These are phyloP conservation scores for Cryptosporidium andersoni DNA, from an alignment of 169 alveolate species.

Conservation along the genomic window DNA sequence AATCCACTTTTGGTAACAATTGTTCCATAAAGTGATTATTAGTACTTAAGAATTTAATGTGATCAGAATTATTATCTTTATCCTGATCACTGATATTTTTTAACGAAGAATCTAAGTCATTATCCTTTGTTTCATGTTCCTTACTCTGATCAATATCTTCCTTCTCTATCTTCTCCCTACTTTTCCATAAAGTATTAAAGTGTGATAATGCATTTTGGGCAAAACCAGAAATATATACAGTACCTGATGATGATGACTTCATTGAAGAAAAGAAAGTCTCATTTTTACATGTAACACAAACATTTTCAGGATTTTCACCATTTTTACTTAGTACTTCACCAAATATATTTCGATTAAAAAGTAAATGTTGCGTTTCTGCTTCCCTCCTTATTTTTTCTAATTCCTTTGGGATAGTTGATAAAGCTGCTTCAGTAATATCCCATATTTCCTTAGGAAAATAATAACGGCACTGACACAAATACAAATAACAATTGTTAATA, in stretches of 20 bases:
- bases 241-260: conserved; percentile 23
- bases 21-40: background rate
- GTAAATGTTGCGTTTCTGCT: conserved; percentile 63
- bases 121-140: background rate
- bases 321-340: conserved; percentile 53
- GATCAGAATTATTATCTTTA: background rate
- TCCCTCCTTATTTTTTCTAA: conserved; percentile 61
- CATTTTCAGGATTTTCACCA: background rate
- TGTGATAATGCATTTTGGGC: conserved; percentile 42
- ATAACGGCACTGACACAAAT: conserved; percentile 47
- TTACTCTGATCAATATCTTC: background rate
- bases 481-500: conserved; percentile 59
- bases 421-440: conserved; percentile 66
- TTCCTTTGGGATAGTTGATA: conserved; percentile 65
- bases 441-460: conserved; percentile 65
- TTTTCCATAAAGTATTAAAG: conserved; percentile 46
- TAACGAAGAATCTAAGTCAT: background rate
- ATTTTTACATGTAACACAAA: background rate
- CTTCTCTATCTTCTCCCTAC: background rate
- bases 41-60: background rate
- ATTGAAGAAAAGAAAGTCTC: conserved; percentile 12
- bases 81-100: background rate
- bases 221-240: conserved; percentile 35
- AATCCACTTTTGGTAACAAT: background rate
- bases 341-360: conserved; percentile 52